Conservation (phyloP, 305 asterid species). For the Fraxinus ornus region DNA sequence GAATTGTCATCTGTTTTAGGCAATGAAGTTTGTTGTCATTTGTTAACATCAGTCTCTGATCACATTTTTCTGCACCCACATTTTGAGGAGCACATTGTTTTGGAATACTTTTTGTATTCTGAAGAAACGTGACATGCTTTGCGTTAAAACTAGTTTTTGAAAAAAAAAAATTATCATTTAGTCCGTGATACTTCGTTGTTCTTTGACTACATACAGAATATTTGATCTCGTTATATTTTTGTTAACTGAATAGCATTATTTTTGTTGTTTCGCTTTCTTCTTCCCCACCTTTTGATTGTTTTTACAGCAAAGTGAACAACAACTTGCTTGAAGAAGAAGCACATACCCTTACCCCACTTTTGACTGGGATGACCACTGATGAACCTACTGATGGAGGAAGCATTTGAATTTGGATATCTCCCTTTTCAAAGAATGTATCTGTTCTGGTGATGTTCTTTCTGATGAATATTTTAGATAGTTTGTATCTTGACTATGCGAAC, state of each 20-base stretch:
- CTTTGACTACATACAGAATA: background rate
- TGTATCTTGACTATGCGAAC: slow-evolving; percentile 12
- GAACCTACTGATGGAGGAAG: slow-evolving; percentile 47
- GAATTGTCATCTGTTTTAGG: background rate
- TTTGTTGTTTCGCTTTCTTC: background rate
- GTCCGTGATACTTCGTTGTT: background rate
- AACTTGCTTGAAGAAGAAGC: slow-evolving; percentile 35
- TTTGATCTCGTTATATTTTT: background rate
- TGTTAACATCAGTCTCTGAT: background rate
- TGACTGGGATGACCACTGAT: slow-evolving; percentile 30
- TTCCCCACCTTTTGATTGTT: background rate
- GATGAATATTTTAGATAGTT: slow-evolving; percentile 19
- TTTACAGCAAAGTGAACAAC: slow-evolving; percentile 48
- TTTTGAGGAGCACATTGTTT: background rate
- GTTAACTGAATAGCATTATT: background rate
- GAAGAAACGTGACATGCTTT: background rate
- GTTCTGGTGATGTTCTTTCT: slow-evolving; percentile 19
- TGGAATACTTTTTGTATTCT: background rate
- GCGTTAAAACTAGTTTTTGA: background rate
- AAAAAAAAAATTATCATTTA: background rate
- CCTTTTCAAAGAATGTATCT: slow-evolving; percentile 23
- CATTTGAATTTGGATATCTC: slow-evolving; percentile 35
- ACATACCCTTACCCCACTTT: slow-evolving; percentile 29
- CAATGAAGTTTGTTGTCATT: background rate
- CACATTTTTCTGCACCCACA: background rate